These are phyloP conservation scores for Diaporthe velutina DNA, from an alignment of 2,329 filamentous ascomycete genomes.

Conservation along the genomic window DNA sequence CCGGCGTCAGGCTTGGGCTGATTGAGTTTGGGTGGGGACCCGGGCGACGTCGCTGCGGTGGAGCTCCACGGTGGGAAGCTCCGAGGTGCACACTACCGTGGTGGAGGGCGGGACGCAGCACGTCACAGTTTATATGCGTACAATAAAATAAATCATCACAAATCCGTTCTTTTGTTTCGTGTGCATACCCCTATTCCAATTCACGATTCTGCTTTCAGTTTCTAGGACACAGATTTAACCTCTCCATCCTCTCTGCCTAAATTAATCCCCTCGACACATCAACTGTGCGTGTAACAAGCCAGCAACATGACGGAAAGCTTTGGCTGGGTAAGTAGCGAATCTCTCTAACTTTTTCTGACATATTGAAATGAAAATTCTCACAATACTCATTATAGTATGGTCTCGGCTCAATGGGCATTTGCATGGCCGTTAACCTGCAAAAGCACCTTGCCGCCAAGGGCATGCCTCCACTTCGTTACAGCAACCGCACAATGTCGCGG, in stretches of 20 bases:
- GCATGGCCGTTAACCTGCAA: constrained; percentile 64
- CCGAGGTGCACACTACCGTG: background rate
- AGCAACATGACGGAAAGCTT: background rate
- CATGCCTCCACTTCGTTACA: constrained; percentile 51
- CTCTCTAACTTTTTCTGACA: too few species aligned
- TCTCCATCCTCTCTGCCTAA: background rate
- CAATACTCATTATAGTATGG: constrained; percentile 44
- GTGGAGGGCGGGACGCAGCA: background rate
- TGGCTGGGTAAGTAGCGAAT: constrained; percentile 19
- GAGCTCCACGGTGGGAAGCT: background rate
- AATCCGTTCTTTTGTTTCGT: background rate
- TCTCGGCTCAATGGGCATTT: constrained; percentile 64
- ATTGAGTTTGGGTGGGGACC: background rate
- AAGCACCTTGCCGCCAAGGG: constrained; percentile 49
- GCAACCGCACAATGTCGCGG: constrained; percentile 60
- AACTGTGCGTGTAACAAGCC: background rate
- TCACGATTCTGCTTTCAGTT: too few species aligned
- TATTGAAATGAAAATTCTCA: too few species aligned
- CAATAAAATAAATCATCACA: background rate
- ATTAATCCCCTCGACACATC: background rate
- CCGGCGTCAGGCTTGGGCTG: background rate
- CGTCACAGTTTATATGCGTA: background rate
- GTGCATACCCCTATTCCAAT: too few species aligned
- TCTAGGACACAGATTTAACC: too few species aligned
- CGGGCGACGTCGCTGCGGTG: background rate